Conservation (phyloP, 1,284 basidiomycete genomes). For the Puccinia horiana region DNA sequence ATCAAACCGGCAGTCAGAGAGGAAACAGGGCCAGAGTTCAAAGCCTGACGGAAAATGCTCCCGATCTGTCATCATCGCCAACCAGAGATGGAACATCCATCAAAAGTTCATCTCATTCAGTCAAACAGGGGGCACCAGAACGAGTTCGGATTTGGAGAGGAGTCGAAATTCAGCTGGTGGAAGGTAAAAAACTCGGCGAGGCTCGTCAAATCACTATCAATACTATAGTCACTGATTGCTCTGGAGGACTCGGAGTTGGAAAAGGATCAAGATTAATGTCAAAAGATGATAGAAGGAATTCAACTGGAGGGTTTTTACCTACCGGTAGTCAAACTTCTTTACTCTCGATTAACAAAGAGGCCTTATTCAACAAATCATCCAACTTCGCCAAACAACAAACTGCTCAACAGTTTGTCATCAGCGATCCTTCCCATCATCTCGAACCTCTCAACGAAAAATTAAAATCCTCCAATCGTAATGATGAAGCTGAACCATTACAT, state of each 20-base stretch:
- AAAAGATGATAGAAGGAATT: slow-evolving; percentile 27
- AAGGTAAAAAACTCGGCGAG: slow-evolving; percentile 42
- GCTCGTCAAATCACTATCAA: slow-evolving; percentile 4
- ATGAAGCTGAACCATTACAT: neutral
- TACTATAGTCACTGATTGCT: neutral
- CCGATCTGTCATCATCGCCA: neutral
- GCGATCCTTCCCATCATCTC: neutral
- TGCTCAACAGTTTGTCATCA: slow-evolving; percentile 12
- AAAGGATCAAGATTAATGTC: neutral
- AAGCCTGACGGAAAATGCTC: neutral
- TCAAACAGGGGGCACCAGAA: slow-evolving; percentile 27
- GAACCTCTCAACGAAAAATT: neutral
- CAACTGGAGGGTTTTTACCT: slow-evolving; percentile 26
- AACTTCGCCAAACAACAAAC: slow-evolving; percentile 15
- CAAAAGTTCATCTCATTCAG: neutral
- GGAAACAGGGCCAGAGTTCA: neutral
- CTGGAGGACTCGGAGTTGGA: neutral
- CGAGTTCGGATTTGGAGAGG: slow-evolving; percentile 49
- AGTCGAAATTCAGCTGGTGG: slow-evolving; percentile 42
- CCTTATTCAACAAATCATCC: slow-evolving; percentile 5
- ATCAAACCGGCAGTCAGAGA: neutral
- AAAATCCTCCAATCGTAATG: neutral
- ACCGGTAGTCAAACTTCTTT: slow-evolving; percentile 15
- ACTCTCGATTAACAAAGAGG: slow-evolving; percentile 16
- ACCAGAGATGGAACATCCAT: neutral